A percentile compares a stretch with the other conserved stretches of the same genome.
These are phyloP conservation scores for Lichtheimia corymbifera DNA, from an alignment of 371 early-diverging fungal genomes.

Conservation along the genomic window DNA sequence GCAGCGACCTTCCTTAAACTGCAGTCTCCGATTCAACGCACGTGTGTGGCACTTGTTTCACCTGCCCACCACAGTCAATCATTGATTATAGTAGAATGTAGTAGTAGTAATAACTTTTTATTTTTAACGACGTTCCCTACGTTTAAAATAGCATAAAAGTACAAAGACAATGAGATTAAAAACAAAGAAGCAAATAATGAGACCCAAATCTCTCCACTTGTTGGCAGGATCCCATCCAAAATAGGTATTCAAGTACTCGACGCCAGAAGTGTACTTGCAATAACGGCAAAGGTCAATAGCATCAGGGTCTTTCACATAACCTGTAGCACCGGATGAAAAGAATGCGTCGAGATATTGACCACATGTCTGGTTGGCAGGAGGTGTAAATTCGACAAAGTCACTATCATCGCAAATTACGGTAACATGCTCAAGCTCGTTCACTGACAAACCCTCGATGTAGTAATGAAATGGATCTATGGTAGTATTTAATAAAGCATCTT, in stretches of 20 bases:
- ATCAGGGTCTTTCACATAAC: conserved; percentile 51
- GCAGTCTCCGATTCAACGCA: no score
- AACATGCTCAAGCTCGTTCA: conserved; percentile 58
- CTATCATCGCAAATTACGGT: conserved; percentile 43
- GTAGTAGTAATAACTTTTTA: no score
- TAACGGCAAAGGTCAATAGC: conserved; percentile 57
- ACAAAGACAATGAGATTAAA: conserved; percentile 50
- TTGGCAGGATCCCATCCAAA: conserved; percentile 39
- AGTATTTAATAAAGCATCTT: no score
- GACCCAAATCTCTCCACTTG: conserved; percentile 70
- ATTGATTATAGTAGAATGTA: no score
- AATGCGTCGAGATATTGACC: conserved; percentile 54
- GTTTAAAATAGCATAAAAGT: conserved; percentile 19
- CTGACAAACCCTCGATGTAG: conserved; percentile 67
- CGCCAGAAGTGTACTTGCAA: conserved; percentile 56
- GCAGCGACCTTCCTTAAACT: no score
- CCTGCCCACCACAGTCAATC: no score
- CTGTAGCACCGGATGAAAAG: conserved; percentile 39
- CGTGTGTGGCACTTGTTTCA: no score
- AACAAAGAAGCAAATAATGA: conserved; percentile 45
- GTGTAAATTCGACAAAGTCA: conserved; percentile 52
- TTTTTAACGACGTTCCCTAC: conserved; percentile 24
- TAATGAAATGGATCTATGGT: conserved; percentile 57
- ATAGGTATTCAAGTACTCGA: conserved; percentile 42
- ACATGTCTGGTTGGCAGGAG: conserved; percentile 62